Conservation (phyloP, 2,329 filamentous ascomycete genomes). For the Hypoxylon sp. region DNA sequence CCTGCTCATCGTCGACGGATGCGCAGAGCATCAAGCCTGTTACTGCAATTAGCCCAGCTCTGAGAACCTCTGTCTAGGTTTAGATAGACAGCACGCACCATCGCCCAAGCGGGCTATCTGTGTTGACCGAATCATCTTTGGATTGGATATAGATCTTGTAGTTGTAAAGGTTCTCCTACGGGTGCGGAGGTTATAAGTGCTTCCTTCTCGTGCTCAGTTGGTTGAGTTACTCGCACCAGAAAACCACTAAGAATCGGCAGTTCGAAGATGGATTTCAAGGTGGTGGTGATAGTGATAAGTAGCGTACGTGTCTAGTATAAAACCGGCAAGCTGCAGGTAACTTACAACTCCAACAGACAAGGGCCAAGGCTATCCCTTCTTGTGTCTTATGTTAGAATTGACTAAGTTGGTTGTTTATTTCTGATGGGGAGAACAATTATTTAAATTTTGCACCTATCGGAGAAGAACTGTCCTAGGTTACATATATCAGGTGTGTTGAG, state of each 20-base stretch:
- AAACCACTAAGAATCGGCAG: slow-evolving; percentile 17
- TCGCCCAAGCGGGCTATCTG: slow-evolving; percentile 90
- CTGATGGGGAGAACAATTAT: background rate
- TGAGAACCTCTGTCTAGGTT: slow-evolving; percentile 19
- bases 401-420: background rate
- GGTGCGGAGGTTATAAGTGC: background rate
- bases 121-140: slow-evolving; percentile 85
- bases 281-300: slow-evolving; percentile 10
- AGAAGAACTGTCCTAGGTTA: background rate
- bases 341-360: slow-evolving; percentile 5
- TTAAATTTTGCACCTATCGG: background rate
- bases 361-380: background rate
- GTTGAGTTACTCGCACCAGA: background rate
- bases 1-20: slow-evolving; percentile 88
- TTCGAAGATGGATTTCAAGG: slow-evolving; percentile 1
- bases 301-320: slow-evolving; percentile 41
- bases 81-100: slow-evolving; percentile 64
- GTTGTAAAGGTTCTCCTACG: slow-evolving; percentile 3
- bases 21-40: slow-evolving; percentile 93
- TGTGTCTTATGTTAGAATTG: background rate
- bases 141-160: slow-evolving; percentile 3
- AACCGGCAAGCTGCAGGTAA: slow-evolving; percentile 23
- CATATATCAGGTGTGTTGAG: no score
- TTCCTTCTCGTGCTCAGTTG: slow-evolving; percentile 6
- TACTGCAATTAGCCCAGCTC: slow-evolving; percentile 30